phyloP scores from a whole-genome alignment of 441 rosid genomes.

The Capsella rubella region DNA sequence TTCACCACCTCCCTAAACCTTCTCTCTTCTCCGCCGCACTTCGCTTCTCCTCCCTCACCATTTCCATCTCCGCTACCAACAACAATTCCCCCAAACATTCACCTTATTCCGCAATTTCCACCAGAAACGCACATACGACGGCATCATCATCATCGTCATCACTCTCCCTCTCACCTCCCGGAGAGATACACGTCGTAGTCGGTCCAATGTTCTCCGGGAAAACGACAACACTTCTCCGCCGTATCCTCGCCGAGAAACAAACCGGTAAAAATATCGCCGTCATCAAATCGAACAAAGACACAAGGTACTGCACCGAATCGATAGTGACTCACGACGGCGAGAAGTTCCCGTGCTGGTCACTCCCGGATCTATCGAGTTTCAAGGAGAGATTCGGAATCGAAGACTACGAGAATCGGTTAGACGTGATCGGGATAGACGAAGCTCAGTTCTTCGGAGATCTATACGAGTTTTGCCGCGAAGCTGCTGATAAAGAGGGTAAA shows the following conservation, averaged over 20 bases:
- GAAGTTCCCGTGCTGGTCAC: constrained; percentile 73
- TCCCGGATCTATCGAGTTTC: constrained; percentile 61
- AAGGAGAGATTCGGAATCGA: constrained; percentile 58
- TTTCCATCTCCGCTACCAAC: not conserved
- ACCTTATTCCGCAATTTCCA: not conserved
- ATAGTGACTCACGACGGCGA: constrained; percentile 88
- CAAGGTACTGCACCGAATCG: constrained; percentile 72
- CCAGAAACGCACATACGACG: constrained; percentile 30
- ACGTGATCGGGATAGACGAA: constrained; percentile 93
- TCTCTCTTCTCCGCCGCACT: constrained; percentile 30
- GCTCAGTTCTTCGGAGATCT: constrained; percentile 95
- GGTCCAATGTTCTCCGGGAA: constrained; percentile 94
- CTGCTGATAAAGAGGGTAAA: constrained; percentile 84
- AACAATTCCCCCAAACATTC: constrained; percentile 3
- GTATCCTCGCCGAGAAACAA: constrained; percentile 64
- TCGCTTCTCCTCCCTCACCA: constrained; percentile 24
- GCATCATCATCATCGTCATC: not conserved
- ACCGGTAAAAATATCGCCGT: constrained; percentile 71
- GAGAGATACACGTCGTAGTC: constrained; percentile 81
- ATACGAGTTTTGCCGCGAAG: constrained; percentile 81
- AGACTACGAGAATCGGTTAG: constrained; percentile 70
- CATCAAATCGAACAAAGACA: constrained; percentile 78
- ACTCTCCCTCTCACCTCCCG: constrained; percentile 38
- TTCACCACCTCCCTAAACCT: constrained; percentile 37
- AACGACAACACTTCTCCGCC: constrained; percentile 81